A percentile compares a stretch with the other conserved stretches of the same genome.
Evolutionary conservation across 2,329 filamentous ascomycete genomes (phyloP).

Genomic region (Amauroascus verrucosus): DNA sequence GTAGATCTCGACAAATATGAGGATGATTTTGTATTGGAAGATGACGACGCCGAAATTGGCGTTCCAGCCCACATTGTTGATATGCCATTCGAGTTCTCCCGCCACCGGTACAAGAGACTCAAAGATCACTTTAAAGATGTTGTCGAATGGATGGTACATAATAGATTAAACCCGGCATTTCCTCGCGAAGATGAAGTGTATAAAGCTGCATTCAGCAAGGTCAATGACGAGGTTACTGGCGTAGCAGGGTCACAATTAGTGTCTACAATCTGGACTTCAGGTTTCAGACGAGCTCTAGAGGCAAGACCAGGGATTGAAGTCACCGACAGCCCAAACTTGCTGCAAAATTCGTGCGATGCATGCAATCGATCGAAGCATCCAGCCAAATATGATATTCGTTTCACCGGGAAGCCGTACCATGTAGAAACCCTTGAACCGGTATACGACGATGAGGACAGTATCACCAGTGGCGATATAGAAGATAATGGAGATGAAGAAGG

Average conservation of each 20-base stretch:
- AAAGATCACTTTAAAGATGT: slow-evolving; percentile 64
- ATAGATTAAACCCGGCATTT: slow-evolving; percentile 64
- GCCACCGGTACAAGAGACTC: slow-evolving; percentile 54
- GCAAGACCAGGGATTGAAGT: slow-evolving; percentile 54
- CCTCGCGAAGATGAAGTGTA: slow-evolving; percentile 55
- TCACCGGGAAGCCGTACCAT: slow-evolving; percentile 57
- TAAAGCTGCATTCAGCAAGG: slow-evolving; percentile 56
- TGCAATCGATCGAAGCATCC: slow-evolving; percentile 61
- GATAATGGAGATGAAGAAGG: slow-evolving; percentile 26
- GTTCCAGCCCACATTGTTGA: slow-evolving; percentile 42
- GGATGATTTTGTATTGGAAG: slow-evolving; percentile 55
- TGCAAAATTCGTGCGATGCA: slow-evolving; percentile 51
- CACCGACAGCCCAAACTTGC: slow-evolving; percentile 32
- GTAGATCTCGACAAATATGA: slow-evolving; percentile 48
- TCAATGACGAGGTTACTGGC: slow-evolving; percentile 60
- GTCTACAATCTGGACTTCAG: slow-evolving; percentile 58
- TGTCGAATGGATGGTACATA: slow-evolving; percentile 72
- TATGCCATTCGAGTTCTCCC: slow-evolving; percentile 60
- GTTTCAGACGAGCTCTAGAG: slow-evolving; percentile 56
- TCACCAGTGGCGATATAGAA: slow-evolving; percentile 33
- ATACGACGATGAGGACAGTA: slow-evolving; percentile 31
- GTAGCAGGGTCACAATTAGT: slow-evolving; percentile 61
- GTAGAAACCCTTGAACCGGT: slow-evolving; percentile 56
- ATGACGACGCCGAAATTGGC: slow-evolving; percentile 47
- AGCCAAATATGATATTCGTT: slow-evolving; percentile 53